A percentile compares a stretch with the other conserved stretches of the same genome.
Conservation (phyloP, 352 stramenopile genomes). For the Phytophthora kernoviae region DNA sequence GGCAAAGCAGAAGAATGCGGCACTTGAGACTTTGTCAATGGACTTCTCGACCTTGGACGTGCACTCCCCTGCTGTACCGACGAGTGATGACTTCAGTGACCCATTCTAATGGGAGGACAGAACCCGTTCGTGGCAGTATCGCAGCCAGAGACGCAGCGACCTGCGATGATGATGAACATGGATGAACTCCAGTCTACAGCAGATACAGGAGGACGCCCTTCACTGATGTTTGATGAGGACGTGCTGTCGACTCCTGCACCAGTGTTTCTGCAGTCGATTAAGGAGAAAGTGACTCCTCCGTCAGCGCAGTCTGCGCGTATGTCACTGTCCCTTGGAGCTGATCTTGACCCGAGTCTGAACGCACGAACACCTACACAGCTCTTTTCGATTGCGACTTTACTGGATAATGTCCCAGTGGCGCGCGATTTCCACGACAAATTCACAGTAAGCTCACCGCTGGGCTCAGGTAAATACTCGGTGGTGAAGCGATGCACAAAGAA, state of each 20-base stretch:
- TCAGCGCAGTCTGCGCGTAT: slow-evolving; percentile 35
- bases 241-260: slow-evolving; percentile 44
- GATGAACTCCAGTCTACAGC: slow-evolving; percentile 10
- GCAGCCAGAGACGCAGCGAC: slow-evolving; percentile 19
- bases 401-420: slow-evolving; percentile 68
- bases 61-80: slow-evolving; percentile 38
- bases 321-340: slow-evolving; percentile 65
- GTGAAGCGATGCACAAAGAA: slow-evolving; percentile 67
- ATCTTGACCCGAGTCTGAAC: slow-evolving; percentile 53
- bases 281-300: slow-evolving; percentile 66
- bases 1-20: slow-evolving; percentile 28
- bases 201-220: slow-evolving; percentile 39
- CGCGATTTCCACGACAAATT: slow-evolving; percentile 68
- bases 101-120: slow-evolving; percentile 47
- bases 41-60: slow-evolving; percentile 62
- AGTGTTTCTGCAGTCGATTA: slow-evolving; percentile 70
- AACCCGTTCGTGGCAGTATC: slow-evolving; percentile 52
- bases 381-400: slow-evolving; percentile 68
- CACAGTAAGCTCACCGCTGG: slow-evolving; percentile 54
- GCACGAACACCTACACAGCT: slow-evolving; percentile 50
- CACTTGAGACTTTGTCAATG: slow-evolving; percentile 58
- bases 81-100: slow-evolving; percentile 30
- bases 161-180: slow-evolving; percentile 31
- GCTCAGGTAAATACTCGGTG: slow-evolving; percentile 81
- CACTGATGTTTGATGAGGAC: slow-evolving; percentile 68